These are phyloP conservation scores for Colletotrichum somersetense DNA, from an alignment of 2,329 filamentous ascomycete species.

Conservation along the genomic window DNA sequence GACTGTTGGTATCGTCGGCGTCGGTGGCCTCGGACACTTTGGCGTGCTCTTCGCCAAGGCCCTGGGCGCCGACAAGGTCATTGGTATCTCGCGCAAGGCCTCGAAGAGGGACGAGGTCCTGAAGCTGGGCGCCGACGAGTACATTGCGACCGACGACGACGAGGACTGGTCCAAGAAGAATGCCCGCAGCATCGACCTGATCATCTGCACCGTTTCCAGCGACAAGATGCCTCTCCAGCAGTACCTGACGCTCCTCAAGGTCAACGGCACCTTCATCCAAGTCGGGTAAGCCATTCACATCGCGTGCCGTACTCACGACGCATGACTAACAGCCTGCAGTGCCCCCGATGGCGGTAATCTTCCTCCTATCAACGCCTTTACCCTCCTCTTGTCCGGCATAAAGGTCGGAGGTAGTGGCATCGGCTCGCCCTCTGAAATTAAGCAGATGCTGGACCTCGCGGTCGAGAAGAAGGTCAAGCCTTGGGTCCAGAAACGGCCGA, in stretches of 20 bases:
- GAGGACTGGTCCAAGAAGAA: constrained; percentile 67
- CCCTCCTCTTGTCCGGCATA: constrained; percentile 67
- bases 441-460: constrained; percentile 68
- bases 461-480: constrained; percentile 66
- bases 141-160: constrained; percentile 60
- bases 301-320: too few relatives aligned
- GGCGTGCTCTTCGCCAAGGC: constrained; percentile 77
- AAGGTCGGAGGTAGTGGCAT: constrained; percentile 59
- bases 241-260: constrained; percentile 66
- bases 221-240: constrained; percentile 61
- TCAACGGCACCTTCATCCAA: constrained; percentile 45
- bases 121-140: constrained; percentile 68
- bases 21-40: constrained; percentile 78
- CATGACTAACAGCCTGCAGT: constrained; percentile 18
- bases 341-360: constrained; percentile 64
- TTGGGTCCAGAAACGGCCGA: constrained; percentile 64
- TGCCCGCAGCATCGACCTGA: constrained; percentile 65
- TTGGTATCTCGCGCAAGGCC: constrained; percentile 69
- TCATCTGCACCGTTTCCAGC: constrained; percentile 68
- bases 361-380: constrained; percentile 61
- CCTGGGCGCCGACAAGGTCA: constrained; percentile 70
- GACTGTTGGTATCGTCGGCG: constrained; percentile 74
- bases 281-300: constrained; percentile 41
- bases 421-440: constrained; percentile 61
- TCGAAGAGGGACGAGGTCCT: constrained; percentile 67